Evolutionary conservation across 306 rosid species (phyloP).

Genomic region (Sechiopsis laciniata): DNA sequence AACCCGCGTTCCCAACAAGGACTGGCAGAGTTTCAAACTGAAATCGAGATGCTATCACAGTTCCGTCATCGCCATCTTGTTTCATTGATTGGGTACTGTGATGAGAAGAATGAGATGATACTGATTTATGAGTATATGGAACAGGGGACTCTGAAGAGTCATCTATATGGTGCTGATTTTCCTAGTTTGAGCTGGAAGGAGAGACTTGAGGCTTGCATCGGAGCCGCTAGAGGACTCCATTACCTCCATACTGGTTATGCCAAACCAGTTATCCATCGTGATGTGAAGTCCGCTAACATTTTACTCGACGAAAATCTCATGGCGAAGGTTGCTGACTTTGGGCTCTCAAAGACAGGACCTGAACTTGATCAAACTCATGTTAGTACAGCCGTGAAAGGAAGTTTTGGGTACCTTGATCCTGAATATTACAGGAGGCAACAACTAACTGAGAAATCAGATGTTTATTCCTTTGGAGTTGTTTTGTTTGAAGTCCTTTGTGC

Average conservation of each 20-base stretch:
- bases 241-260: conserved; percentile 91
- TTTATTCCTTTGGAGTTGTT: conserved; percentile 86
- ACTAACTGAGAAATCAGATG: conserved; percentile 79
- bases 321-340: conserved; percentile 94
- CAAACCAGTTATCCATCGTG: conserved; percentile 85
- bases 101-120: conserved; percentile 84
- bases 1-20: conserved; percentile 82
- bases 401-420: conserved; percentile 88
- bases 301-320: conserved; percentile 81
- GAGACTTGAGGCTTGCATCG: conserved; percentile 81
- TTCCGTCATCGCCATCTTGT: conserved; percentile 92
- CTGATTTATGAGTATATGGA: conserved; percentile 88
- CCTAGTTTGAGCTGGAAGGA: conserved; percentile 78
- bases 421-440: conserved; percentile 86
- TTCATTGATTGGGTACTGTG: conserved; percentile 82
- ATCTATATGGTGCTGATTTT: conserved; percentile 64
- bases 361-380: conserved; percentile 83
- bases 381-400: conserved; percentile 80
- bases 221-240: conserved; percentile 91
- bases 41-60: conserved; percentile 81
- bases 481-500: conserved; percentile 80
- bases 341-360: conserved; percentile 76
- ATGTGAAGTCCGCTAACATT: conserved; percentile 84
- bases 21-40: conserved; percentile 73
- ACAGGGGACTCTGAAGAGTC: conserved; percentile 79